Conservation (phyloP, 306 rosid species). For the Casuarina glauca region DNA sequence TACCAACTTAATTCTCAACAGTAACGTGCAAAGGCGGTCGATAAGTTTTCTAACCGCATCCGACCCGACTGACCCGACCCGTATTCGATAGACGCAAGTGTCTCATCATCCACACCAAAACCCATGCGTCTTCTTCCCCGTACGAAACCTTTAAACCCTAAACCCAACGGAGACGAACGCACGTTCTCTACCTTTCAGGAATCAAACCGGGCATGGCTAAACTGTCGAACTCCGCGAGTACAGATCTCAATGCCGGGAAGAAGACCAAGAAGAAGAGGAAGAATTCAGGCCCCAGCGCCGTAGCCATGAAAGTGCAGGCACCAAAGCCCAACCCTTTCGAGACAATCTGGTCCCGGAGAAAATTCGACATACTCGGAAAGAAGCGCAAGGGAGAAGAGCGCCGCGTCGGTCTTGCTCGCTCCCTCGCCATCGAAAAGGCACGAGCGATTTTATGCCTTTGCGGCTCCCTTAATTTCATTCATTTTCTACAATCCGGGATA, state of each 20-base stretch:
- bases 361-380: slow-evolving; percentile 77
- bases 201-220: slow-evolving; percentile 39
- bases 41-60: no score
- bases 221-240: slow-evolving; percentile 17
- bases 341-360: slow-evolving; percentile 71
- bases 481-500: neutral
- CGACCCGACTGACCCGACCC: no score
- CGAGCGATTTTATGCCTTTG: neutral
- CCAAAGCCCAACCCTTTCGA: slow-evolving; percentile 63
- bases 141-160: slow-evolving; percentile 27
- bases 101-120: no score
- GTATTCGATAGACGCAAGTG: no score
- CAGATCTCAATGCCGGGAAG: slow-evolving; percentile 12
- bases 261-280: slow-evolving; percentile 50
- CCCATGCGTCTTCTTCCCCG: neutral
- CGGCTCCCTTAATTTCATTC: neutral
- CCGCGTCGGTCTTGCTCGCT: slow-evolving; percentile 76
- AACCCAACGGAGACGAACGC: neutral
- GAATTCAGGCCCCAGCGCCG: slow-evolving; percentile 49
- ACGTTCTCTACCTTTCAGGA: neutral
- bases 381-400: slow-evolving; percentile 85
- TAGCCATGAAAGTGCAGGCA: slow-evolving; percentile 69
- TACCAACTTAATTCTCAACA: no score
- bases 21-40: no score
- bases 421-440: slow-evolving; percentile 66